These are phyloP conservation scores for Stagonosporopsis tanaceti DNA, from an alignment of 2,329 filamentous ascomycete genomes.

Conservation along the genomic window DNA sequence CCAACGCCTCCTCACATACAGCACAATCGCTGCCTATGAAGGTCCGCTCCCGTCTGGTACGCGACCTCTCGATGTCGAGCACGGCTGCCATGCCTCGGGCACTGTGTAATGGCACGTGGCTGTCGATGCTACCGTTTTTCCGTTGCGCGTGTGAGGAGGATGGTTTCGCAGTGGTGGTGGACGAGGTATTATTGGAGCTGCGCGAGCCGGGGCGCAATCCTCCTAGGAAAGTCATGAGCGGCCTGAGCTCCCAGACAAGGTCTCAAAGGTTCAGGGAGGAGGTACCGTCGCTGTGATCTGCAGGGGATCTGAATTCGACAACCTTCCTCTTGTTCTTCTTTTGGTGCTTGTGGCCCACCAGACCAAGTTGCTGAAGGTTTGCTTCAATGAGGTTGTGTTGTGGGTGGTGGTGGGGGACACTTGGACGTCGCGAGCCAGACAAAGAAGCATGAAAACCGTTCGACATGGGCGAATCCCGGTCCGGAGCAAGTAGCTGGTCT, in stretches of 20 bases:
- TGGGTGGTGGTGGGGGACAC: conserved; percentile 30
- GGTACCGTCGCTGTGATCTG: conserved; percentile 43
- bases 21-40: conserved; percentile 95
- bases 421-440: conserved; percentile 38
- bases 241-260: conserved; percentile 47
- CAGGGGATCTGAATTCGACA: conserved; percentile 46
- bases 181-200: conserved; percentile 36
- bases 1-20: conserved; percentile 94
- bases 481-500: conserved; percentile 40
- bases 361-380: conserved; percentile 47
- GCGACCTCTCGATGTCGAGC: conserved; percentile 78
- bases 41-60: conserved; percentile 86
- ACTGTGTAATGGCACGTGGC: conserved; percentile 42
- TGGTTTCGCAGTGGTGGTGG: conserved; percentile 27
- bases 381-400: conserved; percentile 38
- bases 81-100: conserved; percentile 65
- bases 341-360: conserved; percentile 33
- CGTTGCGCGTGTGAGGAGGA: conserved; percentile 32
- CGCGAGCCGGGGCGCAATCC: conserved; percentile 49
- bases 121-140: conserved; percentile 37
- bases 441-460: conserved; percentile 44
- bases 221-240: conserved; percentile 53
- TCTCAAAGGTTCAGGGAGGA: conserved; percentile 37
- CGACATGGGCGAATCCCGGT: conserved; percentile 46
- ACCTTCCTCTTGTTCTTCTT: conserved; percentile 41